Evolutionary conservation across 768 basidiomycete species (phyloP).

Genomic region (Mycena sanguinolenta): DNA sequence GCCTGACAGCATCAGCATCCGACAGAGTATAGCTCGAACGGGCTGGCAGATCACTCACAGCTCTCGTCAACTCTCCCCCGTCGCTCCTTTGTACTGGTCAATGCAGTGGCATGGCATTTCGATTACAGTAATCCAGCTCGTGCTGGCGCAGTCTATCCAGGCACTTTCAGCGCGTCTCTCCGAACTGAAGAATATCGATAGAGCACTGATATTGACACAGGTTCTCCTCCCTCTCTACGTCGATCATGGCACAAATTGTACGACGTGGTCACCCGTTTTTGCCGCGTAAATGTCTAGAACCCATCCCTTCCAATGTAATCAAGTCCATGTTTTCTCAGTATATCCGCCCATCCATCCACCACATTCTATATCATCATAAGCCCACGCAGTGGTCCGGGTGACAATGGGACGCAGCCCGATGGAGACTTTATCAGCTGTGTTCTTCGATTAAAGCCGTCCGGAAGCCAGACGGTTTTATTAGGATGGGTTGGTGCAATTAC

Average conservation of each 20-base stretch:
- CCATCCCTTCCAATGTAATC: not conserved
- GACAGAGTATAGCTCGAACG: no score
- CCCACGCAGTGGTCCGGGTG: slow-evolving; percentile 27
- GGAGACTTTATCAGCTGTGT: slow-evolving; percentile 4
- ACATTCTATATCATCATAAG: slow-evolving; percentile 25
- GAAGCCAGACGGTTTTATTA: slow-evolving; percentile 9
- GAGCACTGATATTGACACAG: no score
- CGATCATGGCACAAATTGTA: slow-evolving; percentile 11
- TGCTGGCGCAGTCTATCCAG: no score
- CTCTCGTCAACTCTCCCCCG: no score
- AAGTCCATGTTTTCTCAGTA: slow-evolving; percentile 2
- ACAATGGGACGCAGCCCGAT: no score
- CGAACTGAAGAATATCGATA: no score
- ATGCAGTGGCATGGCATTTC: no score
- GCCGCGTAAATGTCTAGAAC: slow-evolving; percentile 7
- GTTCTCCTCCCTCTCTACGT: slow-evolving; percentile 28
- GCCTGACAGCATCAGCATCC: no score
- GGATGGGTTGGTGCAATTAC: slow-evolving; percentile 6
- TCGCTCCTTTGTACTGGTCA: no score
- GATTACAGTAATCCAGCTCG: no score
- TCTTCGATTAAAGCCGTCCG: not conserved
- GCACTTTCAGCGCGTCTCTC: no score
- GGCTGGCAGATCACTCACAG: no score
- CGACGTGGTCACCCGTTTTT: slow-evolving; percentile 23
- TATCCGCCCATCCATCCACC: slow-evolving; percentile 14